These are phyloP conservation scores for Panaeolus cyanescens DNA, from an alignment of 768 basidiomycete genomes.

Conservation along the genomic window DNA sequence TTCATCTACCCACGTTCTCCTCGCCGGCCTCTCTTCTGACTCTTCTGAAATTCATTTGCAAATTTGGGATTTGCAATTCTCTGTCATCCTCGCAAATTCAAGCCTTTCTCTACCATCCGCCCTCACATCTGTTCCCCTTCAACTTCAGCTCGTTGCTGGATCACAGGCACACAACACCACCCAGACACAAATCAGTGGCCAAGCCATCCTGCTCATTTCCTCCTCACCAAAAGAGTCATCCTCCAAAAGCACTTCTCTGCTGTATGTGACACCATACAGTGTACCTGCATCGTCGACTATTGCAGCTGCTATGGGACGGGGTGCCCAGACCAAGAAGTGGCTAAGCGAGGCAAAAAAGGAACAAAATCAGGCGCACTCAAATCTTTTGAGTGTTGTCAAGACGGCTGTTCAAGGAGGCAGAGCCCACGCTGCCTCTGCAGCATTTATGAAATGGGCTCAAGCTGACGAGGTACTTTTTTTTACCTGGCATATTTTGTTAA, in stretches of 20 bases:
- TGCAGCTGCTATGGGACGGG: constrained; percentile 61
- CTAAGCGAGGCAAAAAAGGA: constrained; percentile 22
- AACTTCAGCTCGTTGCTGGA: constrained; percentile 19
- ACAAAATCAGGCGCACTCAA: constrained; percentile 21
- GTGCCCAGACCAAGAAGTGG: constrained; percentile 45
- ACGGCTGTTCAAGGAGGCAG: constrained; percentile 42
- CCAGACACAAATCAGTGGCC: constrained; percentile 29
- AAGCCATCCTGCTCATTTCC: constrained; percentile 54
- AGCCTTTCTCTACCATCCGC: constrained; percentile 50
- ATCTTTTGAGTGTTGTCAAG: constrained; percentile 40
- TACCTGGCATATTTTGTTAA: background rate
- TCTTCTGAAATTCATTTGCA: constrained; percentile 52
- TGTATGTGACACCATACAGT: constrained; percentile 61
- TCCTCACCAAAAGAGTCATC: constrained; percentile 26
- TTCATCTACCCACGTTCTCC: constrained; percentile 58
- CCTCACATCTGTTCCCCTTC: constrained; percentile 28
- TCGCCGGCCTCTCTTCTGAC: constrained; percentile 36
- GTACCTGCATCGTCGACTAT: constrained; percentile 61
- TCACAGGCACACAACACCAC: constrained; percentile 14
- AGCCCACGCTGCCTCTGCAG: constrained; percentile 53
- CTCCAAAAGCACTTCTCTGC: constrained; percentile 43
- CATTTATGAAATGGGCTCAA: constrained; percentile 62
- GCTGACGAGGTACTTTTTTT: constrained; percentile 19
- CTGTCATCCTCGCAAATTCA: constrained; percentile 60
- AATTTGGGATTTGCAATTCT: constrained; percentile 72